Evolutionary conservation across 441 rosid genomes (phyloP).

Genomic region (Brassica balearica): DNA sequence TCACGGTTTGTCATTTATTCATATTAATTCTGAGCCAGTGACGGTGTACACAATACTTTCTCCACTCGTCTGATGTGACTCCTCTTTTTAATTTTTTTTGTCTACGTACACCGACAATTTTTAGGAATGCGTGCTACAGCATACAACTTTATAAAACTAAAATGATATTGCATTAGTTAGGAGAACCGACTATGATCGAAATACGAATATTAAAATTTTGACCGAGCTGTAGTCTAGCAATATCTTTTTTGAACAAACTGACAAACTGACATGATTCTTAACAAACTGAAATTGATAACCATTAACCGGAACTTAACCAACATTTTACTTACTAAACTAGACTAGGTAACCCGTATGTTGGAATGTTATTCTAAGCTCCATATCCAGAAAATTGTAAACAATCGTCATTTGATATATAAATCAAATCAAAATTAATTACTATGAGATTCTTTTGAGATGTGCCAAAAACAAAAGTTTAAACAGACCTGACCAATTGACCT

Average conservation of each 20-base stretch:
- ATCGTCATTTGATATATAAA: not conserved
- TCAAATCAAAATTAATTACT: not conserved
- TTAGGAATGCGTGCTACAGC: constrained; percentile 12
- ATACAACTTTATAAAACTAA: not conserved
- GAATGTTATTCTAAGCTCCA: not conserved
- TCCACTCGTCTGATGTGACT: constrained; percentile 37
- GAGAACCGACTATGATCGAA: not conserved
- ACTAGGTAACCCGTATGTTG: not conserved
- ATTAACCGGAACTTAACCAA: too few species aligned
- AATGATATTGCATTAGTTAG: not conserved
- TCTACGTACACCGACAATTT: constrained; percentile 26
- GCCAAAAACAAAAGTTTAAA: not conserved
- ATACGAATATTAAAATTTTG: not conserved
- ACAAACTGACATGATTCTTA: too few species aligned
- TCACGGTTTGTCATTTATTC: constrained; percentile 39
- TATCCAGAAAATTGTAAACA: too few species aligned
- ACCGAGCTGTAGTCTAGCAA: not conserved
- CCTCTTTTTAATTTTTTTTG: not conserved
- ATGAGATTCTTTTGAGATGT: not conserved
- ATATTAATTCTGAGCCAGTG: constrained; percentile 29
- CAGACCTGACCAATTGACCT: not conserved
- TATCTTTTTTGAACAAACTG: not conserved
- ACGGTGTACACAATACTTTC: constrained; percentile 30
- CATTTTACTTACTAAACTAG: not conserved
- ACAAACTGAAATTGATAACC: not conserved